Evolutionary conservation across 2,329 filamentous ascomycete species (phyloP), one percentile per base, ranked within the genome.

Genomic region (Sarocladium kiliense): DNA sequence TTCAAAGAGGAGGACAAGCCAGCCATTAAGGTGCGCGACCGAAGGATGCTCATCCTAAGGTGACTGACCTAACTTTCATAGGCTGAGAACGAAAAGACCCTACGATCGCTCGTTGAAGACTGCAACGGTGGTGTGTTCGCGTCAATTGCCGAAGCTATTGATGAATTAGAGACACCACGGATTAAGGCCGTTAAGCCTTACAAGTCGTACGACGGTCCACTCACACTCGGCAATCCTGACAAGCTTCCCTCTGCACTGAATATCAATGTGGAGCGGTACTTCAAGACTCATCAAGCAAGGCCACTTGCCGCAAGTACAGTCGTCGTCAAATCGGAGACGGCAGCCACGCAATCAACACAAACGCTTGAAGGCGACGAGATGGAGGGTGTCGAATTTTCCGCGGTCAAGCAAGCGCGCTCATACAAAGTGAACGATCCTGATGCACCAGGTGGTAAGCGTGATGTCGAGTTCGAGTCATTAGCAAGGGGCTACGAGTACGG

Each of bases 401-500:
- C 81, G 1, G 88, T 97, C n/a, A 87, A 85, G 62, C 87, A 82
- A 57, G 78, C 86, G n/a, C 84, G 89, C 41, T 84, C 84, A 1
- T 99, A 97, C 71, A 87, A 87, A 63, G 81, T 97, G 57, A 82
- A 86, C 36, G 89, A 97, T 58, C 80, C 87, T 4, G 76, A 81
- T 37, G 85, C 85, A 0, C 85, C 87, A 0, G 91, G 89, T 16
- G 88, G 89, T 12, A 96, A 93, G 71, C 80, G 79, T 54, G 90
- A 96, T 54, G 85, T 99, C 25, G 84, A 88, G 26, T 84, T 85
- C 56, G 91, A 96, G 14, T 83, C 90, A 16, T 78, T 99, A 36
- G 90, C 90, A n/a, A 96, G 91, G 68, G 94, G 94, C 0, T 99
- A 93, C 65, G 86, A 91, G 65, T 99, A 99, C 67, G 94, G 94